Evolutionary conservation across 179 eudicot genomes (phyloP).

Genomic region (Amaranthus tricolor): DNA sequence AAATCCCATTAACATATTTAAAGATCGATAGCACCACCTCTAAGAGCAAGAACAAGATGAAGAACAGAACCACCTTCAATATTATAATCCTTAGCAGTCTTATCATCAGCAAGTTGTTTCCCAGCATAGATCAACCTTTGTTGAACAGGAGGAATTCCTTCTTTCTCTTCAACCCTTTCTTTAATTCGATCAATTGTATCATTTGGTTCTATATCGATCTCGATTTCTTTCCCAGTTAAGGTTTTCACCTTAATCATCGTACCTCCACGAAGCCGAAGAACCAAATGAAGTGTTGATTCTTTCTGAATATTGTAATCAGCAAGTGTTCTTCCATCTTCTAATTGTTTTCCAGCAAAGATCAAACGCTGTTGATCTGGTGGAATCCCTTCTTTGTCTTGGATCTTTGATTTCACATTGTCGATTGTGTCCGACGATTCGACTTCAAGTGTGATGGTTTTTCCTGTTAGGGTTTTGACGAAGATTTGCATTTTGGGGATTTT

Average conservation of each 20-base stretch:
- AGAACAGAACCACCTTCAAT: constrained; percentile 18
- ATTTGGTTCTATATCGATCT: constrained; percentile 6
- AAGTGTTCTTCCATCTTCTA: constrained; percentile 11
- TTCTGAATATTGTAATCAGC: constrained; percentile 14
- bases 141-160: constrained; percentile 14
- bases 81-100: constrained; percentile 16
- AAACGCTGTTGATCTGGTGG: constrained; percentile 11
- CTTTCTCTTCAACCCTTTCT: constrained; percentile 11
- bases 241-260: constrained; percentile 12
- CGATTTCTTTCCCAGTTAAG: constrained; percentile 15
- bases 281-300: constrained; percentile 5
- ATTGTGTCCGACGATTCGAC: constrained; percentile 12
- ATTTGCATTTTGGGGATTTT: constrained; percentile 8
- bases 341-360: constrained; percentile 9
- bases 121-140: constrained; percentile 18
- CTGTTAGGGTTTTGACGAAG: constrained; percentile 18
- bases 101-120: constrained; percentile 16
- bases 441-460: constrained; percentile 11
- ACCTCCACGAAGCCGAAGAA: constrained; percentile 11
- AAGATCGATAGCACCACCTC: not conserved
- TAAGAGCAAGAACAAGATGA: constrained; percentile 17
- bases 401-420: constrained; percentile 9
- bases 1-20: no score
- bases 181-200: constrained; percentile 9
- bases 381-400: constrained; percentile 15